These are phyloP conservation scores for Alternaria hordeiaustralica DNA, from an alignment of 2,329 filamentous ascomycete genomes.

Conservation along the genomic window DNA sequence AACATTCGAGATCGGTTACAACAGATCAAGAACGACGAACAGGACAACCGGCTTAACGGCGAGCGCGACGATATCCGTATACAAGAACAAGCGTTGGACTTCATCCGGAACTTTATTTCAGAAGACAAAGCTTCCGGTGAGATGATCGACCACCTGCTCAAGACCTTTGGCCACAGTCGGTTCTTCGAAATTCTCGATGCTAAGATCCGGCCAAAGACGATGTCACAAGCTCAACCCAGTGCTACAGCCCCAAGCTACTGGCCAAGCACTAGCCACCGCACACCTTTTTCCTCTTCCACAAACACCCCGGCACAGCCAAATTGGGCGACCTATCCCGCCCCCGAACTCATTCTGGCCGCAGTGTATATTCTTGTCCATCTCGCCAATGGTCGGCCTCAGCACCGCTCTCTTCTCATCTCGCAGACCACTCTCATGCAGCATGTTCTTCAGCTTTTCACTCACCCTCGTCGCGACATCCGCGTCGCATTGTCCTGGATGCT, in stretches of 20 bases:
- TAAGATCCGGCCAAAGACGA: conserved; percentile 68
- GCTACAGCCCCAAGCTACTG: conserved; percentile 35
- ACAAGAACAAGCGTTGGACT: conserved; percentile 88
- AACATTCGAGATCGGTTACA: conserved; percentile 51
- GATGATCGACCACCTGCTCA: conserved; percentile 88
- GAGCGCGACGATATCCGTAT: conserved; percentile 81
- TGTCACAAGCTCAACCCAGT: conserved; percentile 13
- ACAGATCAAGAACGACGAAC: conserved; percentile 66
- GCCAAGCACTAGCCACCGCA: conserved; percentile 66
- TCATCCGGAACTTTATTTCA: conserved; percentile 88
- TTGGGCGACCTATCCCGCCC: conserved; percentile 40
- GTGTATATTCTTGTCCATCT: conserved; percentile 87
- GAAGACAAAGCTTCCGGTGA: conserved; percentile 61
- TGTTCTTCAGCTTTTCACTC: conserved; percentile 74
- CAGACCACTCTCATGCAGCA: conserved; percentile 78
- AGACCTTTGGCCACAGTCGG: conserved; percentile 74
- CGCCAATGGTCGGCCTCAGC: conserved; percentile 78
- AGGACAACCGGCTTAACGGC: conserved; percentile 70
- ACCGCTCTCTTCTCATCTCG: conserved; percentile 70
- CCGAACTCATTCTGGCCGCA: conserved; percentile 77
- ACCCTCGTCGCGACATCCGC: conserved; percentile 75
- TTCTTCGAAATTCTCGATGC: conserved; percentile 81
- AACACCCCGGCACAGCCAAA: conserved; percentile 51
- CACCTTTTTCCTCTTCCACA: conserved; percentile 58
- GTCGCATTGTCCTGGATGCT: conserved; percentile 82